A percentile compares a stretch with the other conserved stretches of the same genome.
These are phyloP conservation scores for Saitozyma podzolica DNA, from an alignment of 768 basidiomycete species.

Conservation along the genomic window DNA sequence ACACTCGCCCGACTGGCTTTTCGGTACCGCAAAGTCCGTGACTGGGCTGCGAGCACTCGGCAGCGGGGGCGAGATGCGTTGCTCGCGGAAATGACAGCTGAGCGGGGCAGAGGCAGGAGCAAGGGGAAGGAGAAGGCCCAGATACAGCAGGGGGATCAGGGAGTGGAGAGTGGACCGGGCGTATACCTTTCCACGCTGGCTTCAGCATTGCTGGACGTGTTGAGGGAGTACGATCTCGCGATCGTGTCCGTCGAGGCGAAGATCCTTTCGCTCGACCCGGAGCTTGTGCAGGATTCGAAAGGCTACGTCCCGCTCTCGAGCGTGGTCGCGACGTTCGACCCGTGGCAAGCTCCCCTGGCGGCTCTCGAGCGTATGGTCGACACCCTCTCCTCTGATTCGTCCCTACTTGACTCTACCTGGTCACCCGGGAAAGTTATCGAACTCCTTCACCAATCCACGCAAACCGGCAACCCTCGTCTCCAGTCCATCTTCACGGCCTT, in stretches of 20 bases:
- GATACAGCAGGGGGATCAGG: constrained; percentile 15
- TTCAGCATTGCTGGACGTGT: constrained; percentile 68
- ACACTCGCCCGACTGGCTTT: constrained; percentile 71
- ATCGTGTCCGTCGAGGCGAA: constrained; percentile 79
- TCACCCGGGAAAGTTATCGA: constrained; percentile 77
- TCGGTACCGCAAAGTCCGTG: constrained; percentile 71
- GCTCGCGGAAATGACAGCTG: constrained; percentile 8
- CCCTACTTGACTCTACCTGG: constrained; percentile 53
- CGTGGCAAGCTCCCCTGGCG: constrained; percentile 84
- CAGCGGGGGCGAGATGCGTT: constrained; percentile 21
- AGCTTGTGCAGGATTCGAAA: constrained; percentile 70
- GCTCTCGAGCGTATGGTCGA: constrained; percentile 55
- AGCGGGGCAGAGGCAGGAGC: constrained; percentile 2
- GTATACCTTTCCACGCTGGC: constrained; percentile 74
- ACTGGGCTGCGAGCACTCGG: constrained; percentile 54
- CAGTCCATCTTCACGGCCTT: constrained; percentile 69
- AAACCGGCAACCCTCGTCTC: constrained; percentile 76
- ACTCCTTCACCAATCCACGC: constrained; percentile 68
- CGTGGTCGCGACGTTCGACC: constrained; percentile 75
- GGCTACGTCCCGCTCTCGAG: constrained; percentile 82
- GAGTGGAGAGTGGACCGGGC: constrained; percentile 62
- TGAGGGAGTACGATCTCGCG: constrained; percentile 77
- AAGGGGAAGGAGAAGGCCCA: constrained; percentile 20
- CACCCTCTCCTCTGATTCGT: constrained; percentile 41
- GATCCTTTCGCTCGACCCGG: constrained; percentile 71